Evolutionary conservation across 2,329 filamentous ascomycete species (phyloP), one percentile per base, ranked within the genome.

Genomic region (Fusarium sp.): DNA sequence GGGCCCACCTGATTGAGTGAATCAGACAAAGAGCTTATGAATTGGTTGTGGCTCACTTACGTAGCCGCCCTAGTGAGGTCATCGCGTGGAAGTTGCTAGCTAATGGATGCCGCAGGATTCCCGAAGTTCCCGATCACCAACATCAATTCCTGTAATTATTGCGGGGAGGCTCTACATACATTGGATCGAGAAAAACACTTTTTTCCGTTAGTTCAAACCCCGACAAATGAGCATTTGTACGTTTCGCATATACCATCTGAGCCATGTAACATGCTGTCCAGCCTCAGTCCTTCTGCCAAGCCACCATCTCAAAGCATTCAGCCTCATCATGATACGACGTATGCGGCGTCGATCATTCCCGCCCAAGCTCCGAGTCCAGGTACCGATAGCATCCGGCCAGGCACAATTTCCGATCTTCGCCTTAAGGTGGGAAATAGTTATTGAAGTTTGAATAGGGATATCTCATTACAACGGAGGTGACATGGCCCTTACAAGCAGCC

Each of bases 1-100:
- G 38, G n/a, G 41, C 20, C 51, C 51, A 39, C 34, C 51, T 28
- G 24, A 39, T 17, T 44, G 34, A 68, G 30, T 60, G 67, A 70
- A 59, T 59, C 45, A 66, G 44, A 56, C 45, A 42, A 50, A 48
- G 36, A 60, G 52, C 45, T 64, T 65, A 62, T 50, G 72, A 60
- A 55, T 60, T 64, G 59, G 58, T 56, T 73, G 70, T 73, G 70
- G 66, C 70, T 73, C 70, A 45, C 62, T 70, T 75, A 66, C 65
- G 72, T 74, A 72, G 65, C 58, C 61, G 45, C 65, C 72, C 72
- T 60, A 68, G 68, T 75, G 72, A 75, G 72, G 72, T 75, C 72
- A 75, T 75, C 72, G 72, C 65, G 45, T 67, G 34, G 56, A 59
- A 32, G 52, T 50, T 58, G 58, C 55, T 48, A 60, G 55, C 30